phyloP scores from a whole-genome alignment of 2,329 filamentous ascomycete genomes.

The Scedosporium aurantiacum region DNA sequence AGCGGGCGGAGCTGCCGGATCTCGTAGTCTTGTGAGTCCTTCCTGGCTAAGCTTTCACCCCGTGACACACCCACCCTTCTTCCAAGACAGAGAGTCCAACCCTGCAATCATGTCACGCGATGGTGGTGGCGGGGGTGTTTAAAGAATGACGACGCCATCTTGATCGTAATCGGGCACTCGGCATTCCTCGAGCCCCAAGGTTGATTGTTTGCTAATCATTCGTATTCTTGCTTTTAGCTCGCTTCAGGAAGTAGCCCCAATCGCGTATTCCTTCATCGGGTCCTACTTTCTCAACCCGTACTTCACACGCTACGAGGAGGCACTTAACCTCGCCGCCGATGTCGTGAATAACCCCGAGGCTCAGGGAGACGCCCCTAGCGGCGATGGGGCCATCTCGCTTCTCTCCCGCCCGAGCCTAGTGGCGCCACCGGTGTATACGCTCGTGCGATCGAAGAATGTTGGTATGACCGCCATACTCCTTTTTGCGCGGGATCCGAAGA shows the following conservation, averaged over 20 bases:
- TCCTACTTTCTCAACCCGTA: slow-evolving; percentile 69
- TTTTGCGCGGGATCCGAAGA: slow-evolving; percentile 56
- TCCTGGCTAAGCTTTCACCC: not conserved
- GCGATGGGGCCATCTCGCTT: slow-evolving; percentile 10
- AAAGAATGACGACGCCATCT: too few species aligned
- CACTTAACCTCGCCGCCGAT: slow-evolving; percentile 56
- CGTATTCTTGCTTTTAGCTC: slow-evolving; percentile 35
- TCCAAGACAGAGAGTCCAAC: not conserved
- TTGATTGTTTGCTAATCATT: not conserved
- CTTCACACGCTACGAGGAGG: slow-evolving; percentile 58
- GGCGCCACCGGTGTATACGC: slow-evolving; percentile 43
- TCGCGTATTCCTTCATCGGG: slow-evolving; percentile 76
- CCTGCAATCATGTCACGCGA: not conserved
- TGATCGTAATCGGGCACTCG: not conserved
- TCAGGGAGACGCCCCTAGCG: slow-evolving; percentile 4
- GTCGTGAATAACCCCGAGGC: slow-evolving; percentile 10
- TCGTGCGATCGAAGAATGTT: slow-evolving; percentile 61
- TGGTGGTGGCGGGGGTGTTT: not conserved
- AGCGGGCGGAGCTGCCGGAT: slow-evolving; percentile 38
- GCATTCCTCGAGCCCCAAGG: not conserved
- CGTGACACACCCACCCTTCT: not conserved
- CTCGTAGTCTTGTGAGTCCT: slow-evolving; percentile 45
- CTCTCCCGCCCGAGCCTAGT: slow-evolving; percentile 20
- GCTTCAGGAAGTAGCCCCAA: slow-evolving; percentile 83
- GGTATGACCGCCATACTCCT: slow-evolving; percentile 87